phyloP scores from a whole-genome alignment of 257 asterid species.

The Ophiorrhiza pumila region DNA sequence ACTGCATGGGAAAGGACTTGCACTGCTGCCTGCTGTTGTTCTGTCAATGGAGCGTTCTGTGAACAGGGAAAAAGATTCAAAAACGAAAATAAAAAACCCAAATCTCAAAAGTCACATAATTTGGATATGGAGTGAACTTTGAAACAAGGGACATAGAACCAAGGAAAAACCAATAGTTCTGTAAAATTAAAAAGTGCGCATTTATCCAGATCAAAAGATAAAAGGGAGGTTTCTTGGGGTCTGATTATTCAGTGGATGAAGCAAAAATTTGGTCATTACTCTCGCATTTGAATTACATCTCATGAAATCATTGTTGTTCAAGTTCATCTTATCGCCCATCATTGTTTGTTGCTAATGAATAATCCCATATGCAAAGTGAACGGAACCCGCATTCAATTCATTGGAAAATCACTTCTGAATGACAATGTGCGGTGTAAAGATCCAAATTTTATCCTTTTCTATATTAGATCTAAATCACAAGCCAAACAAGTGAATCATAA shows the following conservation, averaged over 20 bases:
- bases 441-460: not conserved
- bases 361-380: not conserved
- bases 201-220: not conserved
- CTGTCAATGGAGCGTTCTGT: constrained; percentile 91
- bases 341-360: not conserved
- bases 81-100: not conserved
- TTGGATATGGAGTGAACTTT: not conserved
- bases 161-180: not conserved
- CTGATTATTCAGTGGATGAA: not conserved
- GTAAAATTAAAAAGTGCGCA: too few species aligned
- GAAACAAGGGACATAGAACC: not conserved
- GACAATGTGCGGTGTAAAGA: not conserved
- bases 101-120: too few species aligned
- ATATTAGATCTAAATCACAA: constrained; percentile 10
- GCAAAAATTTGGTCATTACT: not conserved
- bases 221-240: not conserved
- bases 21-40: constrained; percentile 86
- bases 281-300: not conserved
- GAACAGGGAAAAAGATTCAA: not conserved
- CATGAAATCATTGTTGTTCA: not conserved
- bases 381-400: not conserved
- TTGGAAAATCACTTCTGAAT: not conserved
- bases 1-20: constrained; percentile 93
- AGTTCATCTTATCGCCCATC: not conserved
- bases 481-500: not conserved